A percentile compares a stretch with the other conserved stretches of the same genome.
These are phyloP conservation scores for Friedmanniomyces simplex DNA, from an alignment of 495 filamentous ascomycete species.

Conservation along the genomic window DNA sequence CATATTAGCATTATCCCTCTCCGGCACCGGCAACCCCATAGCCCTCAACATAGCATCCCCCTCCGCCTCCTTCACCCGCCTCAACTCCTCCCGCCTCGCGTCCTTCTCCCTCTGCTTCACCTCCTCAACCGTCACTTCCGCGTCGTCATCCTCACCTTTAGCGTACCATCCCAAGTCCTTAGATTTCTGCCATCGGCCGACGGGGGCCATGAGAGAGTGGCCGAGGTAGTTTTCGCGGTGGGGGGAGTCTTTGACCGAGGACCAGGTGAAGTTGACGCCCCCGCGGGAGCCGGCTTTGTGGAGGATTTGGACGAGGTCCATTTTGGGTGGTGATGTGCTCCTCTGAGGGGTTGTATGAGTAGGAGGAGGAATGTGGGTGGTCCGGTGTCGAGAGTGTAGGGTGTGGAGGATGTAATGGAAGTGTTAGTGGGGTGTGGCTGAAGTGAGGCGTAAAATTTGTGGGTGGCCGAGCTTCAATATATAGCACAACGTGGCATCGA, in stretches of 20 bases:
- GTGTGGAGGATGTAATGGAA: not conserved
- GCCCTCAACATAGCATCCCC: slow-evolving; percentile 79
- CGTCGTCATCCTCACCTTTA: slow-evolving; percentile 60
- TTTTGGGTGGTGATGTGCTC: slow-evolving; percentile 34
- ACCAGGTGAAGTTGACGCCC: slow-evolving; percentile 89
- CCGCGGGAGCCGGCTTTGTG: slow-evolving; percentile 91
- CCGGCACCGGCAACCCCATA: slow-evolving; percentile 62
- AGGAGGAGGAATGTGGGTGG: too few species aligned
- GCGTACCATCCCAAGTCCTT: slow-evolving; percentile 84
- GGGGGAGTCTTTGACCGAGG: slow-evolving; percentile 73
- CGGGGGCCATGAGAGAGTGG: slow-evolving; percentile 88
- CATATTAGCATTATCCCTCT: slow-evolving; percentile 6
- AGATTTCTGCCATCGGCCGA: slow-evolving; percentile 92
- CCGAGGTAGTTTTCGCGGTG: slow-evolving; percentile 97
- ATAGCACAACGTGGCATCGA: slow-evolving; percentile 1
- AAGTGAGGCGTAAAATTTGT: not conserved
- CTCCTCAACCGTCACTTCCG: slow-evolving; percentile 47
- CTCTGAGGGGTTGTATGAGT: too few species aligned
- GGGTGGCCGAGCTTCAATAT: too few species aligned
- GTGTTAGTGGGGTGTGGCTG: slow-evolving; percentile 1
- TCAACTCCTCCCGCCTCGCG: slow-evolving; percentile 61
- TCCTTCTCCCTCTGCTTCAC: slow-evolving; percentile 36
- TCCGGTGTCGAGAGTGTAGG: not conserved
- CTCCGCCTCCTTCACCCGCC: slow-evolving; percentile 80
- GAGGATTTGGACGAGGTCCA: slow-evolving; percentile 90